Conservation (phyloP, 2,329 filamentous ascomycete species). For the Colletotrichum phormii region DNA sequence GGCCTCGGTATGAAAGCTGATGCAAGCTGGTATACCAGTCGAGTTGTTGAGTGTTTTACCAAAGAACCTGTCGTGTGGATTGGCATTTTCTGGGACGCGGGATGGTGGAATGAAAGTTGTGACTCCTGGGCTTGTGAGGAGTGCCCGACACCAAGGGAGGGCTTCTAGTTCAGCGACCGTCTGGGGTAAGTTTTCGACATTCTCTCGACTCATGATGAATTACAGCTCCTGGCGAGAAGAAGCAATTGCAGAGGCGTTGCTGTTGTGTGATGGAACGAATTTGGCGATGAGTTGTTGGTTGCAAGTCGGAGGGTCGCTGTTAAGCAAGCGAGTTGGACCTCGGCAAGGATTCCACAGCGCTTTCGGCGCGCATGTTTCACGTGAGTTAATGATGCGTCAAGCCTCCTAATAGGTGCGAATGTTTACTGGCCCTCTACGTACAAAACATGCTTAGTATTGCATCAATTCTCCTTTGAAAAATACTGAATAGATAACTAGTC, state of each 20-base stretch:
- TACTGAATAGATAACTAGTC: too few relatives aligned
- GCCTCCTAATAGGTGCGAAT: not conserved
- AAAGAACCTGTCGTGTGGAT: slow-evolving; percentile 49
- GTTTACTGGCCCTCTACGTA: too few relatives aligned
- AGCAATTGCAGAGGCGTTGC: too few relatives aligned
- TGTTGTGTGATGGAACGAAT: not conserved
- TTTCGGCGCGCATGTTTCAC: slow-evolving; percentile 7
- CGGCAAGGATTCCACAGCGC: not conserved
- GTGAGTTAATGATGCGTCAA: not conserved
- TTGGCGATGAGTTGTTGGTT: not conserved
- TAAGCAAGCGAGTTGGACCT: slow-evolving; percentile 11
- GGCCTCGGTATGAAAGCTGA: slow-evolving; percentile 47
- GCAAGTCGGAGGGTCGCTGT: not conserved
- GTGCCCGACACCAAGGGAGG: slow-evolving; percentile 49
- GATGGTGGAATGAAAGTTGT: slow-evolving; percentile 49
- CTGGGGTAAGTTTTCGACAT: not conserved
- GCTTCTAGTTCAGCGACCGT: slow-evolving; percentile 45
- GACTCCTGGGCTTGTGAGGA: slow-evolving; percentile 42
- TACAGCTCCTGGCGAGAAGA: not conserved
- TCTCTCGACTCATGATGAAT: not conserved
- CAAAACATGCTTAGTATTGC: too few relatives aligned
- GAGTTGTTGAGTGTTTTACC: slow-evolving; percentile 45
- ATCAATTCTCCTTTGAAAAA: too few relatives aligned
- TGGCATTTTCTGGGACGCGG: slow-evolving; percentile 43
- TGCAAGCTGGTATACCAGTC: slow-evolving; percentile 47